These are phyloP conservation scores for Ophiocordyceps camponoti-floridani DNA, from an alignment of 2,329 filamentous ascomycete genomes.

Conservation along the genomic window DNA sequence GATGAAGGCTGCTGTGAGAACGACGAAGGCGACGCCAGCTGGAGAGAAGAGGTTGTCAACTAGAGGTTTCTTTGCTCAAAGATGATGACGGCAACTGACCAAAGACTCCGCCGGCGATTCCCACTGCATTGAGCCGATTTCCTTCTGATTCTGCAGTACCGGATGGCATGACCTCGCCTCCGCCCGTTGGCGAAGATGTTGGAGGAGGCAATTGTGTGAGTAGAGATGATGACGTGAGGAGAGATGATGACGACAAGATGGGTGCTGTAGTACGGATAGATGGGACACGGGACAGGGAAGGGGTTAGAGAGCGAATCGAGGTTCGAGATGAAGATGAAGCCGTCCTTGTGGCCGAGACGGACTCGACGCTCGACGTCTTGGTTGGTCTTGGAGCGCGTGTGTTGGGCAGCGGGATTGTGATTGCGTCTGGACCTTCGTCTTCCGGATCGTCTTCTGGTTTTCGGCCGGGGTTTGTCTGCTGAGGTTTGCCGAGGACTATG, in stretches of 20 bases:
- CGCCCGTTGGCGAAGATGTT: neutral
- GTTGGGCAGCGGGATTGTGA: neutral
- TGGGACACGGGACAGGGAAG: neutral
- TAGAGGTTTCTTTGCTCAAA: neutral
- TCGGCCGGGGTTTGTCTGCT: neutral
- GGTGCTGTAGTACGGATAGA: neutral
- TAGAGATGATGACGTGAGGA: neutral
- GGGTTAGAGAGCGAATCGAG: neutral
- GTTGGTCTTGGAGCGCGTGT: neutral
- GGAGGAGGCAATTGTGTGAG: neutral
- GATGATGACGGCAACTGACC: neutral
- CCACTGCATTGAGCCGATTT: neutral
- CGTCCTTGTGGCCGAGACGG: neutral
- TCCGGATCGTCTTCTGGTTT: neutral
- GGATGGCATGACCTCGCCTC: neutral
- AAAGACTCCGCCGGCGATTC: neutral
- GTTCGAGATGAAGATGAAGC: neutral
- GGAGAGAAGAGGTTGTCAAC: neutral
- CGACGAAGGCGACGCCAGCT: neutral
- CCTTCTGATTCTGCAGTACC: neutral
- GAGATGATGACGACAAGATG: neutral
- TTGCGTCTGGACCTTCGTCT: neutral
- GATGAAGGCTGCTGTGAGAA: neutral
- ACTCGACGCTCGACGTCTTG: neutral
- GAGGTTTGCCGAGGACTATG: neutral